Evolutionary conservation across 371 early-diverging fungal genomes (phyloP).

Genomic region (Haplosporangium sp.): DNA sequence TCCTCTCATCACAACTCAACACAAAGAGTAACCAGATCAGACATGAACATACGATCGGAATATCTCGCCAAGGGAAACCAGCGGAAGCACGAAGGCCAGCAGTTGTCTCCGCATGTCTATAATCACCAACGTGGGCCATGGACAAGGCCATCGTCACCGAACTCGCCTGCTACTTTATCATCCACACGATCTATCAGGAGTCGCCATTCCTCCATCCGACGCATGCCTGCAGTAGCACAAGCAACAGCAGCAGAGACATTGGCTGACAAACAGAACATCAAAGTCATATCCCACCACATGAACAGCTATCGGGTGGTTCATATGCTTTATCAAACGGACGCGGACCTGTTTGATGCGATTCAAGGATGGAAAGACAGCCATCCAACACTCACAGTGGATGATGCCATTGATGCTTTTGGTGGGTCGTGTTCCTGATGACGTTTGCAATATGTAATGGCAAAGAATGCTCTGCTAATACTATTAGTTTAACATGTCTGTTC

Average conservation of each 20-base stretch:
- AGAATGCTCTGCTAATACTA: background rate
- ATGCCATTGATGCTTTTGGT: slow-evolving; percentile 51
- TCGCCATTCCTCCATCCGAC: slow-evolving; percentile 19
- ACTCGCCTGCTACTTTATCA: slow-evolving; percentile 9
- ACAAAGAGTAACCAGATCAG: slow-evolving; percentile 3
- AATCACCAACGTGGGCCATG: background rate
- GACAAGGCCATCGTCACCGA: slow-evolving; percentile 2
- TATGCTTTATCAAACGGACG: slow-evolving; percentile 34
- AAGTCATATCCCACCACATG: slow-evolving; percentile 21
- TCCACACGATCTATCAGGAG: slow-evolving; percentile 17
- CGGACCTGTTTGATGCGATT: slow-evolving; percentile 43
- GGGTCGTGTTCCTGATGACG: background rate
- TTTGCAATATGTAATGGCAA: no score
- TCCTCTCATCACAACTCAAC: background rate
- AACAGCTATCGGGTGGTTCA: slow-evolving; percentile 42
- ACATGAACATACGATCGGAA: slow-evolving; percentile 3
- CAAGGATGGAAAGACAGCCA: slow-evolving; percentile 26
- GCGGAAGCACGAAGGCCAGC: slow-evolving; percentile 6
- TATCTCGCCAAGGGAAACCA: slow-evolving; percentile 5
- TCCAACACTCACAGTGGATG: slow-evolving; percentile 33
- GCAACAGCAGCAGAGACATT: slow-evolving; percentile 7
- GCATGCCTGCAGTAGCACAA: slow-evolving; percentile 1
- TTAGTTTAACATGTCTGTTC: no score
- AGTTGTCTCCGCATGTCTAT: slow-evolving; percentile 12
- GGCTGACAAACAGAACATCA: slow-evolving; percentile 19